Percentiles rank a stretch among this genome's conserved stretches.
phyloP scores from a whole-genome alignment of 2,329 filamentous ascomycete genomes.

The Huntiella savannae region DNA sequence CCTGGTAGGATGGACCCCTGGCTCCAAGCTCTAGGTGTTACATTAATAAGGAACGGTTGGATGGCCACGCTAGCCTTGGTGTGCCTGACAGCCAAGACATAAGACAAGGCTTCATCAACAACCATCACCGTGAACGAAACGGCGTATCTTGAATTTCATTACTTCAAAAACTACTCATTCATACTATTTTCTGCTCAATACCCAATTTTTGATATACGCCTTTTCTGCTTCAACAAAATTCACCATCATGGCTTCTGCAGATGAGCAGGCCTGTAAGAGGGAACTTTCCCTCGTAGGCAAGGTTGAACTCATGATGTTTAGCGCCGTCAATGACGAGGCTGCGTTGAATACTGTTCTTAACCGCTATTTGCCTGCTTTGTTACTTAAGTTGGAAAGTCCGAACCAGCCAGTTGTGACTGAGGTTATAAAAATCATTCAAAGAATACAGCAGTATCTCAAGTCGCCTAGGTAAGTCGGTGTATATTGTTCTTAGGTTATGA shows the following conservation, averaged over 20 bases:
- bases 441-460: conserved; percentile 36
- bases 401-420: conserved; percentile 65
- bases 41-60: too few species aligned
- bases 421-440: conserved; percentile 31
- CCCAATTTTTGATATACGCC: background rate
- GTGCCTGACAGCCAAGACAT: too few species aligned
- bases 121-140: too few species aligned
- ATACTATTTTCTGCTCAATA: too few species aligned
- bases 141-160: too few species aligned
- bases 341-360: conserved; percentile 65
- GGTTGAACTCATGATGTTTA: conserved; percentile 64
- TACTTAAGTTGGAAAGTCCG: conserved; percentile 73
- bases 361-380: conserved; percentile 59
- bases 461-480: conserved; percentile 25
- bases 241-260: conserved; percentile 18
- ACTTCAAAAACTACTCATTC: too few species aligned
- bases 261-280: conserved; percentile 21
- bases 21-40: too few species aligned
- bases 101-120: too few species aligned
- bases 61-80: too few species aligned
- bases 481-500: background rate
- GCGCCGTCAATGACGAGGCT: conserved; percentile 61
- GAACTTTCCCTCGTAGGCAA: conserved; percentile 71
- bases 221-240: background rate
- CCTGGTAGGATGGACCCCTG: too few species aligned